Percentiles rank a stretch among this genome's conserved stretches.
phyloP scores from a whole-genome alignment of 2,329 filamentous ascomycete genomes.

The Xenoacremonium recifei region DNA sequence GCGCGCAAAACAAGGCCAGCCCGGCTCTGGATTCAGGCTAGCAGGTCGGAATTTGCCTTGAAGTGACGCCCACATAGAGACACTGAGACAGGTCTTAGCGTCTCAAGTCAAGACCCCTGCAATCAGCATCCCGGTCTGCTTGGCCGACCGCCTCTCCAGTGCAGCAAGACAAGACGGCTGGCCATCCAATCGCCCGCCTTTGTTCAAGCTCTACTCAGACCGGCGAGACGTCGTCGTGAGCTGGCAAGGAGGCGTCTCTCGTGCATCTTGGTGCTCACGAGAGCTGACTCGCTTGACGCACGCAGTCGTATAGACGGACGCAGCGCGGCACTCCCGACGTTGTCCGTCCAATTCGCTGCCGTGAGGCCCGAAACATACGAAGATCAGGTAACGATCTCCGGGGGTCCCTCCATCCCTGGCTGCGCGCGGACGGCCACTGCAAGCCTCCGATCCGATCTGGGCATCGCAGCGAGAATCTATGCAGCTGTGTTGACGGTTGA shows the following conservation, averaged over 20 bases:
- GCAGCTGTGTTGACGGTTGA: background rate
- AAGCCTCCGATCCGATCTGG: background rate
- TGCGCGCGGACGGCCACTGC: background rate
- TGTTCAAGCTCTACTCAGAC: no score
- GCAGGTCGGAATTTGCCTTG: conserved; percentile 22
- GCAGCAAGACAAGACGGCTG: background rate
- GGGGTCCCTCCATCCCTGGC: background rate
- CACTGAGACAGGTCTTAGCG: conserved; percentile 24
- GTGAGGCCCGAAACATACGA: background rate
- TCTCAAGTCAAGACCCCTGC: conserved; percentile 18
- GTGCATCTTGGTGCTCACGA: background rate
- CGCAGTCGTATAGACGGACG: background rate
- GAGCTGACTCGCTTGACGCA: background rate
- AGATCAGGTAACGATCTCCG: conserved; percentile 2
- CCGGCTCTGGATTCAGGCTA: conserved; percentile 12
- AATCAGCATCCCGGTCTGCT: conserved; percentile 12
- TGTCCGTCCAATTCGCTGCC: background rate
- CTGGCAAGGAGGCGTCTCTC: background rate
- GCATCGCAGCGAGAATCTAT: background rate
- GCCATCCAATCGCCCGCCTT: background rate
- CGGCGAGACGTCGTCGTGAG: no score
- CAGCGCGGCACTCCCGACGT: background rate
- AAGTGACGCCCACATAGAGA: conserved; percentile 16
- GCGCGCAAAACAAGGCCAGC: conserved; percentile 5
- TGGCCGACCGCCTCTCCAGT: background rate